phyloP scores from a whole-genome alignment of 2,329 filamentous ascomycete genomes.

The Colletotrichum shisoi region DNA sequence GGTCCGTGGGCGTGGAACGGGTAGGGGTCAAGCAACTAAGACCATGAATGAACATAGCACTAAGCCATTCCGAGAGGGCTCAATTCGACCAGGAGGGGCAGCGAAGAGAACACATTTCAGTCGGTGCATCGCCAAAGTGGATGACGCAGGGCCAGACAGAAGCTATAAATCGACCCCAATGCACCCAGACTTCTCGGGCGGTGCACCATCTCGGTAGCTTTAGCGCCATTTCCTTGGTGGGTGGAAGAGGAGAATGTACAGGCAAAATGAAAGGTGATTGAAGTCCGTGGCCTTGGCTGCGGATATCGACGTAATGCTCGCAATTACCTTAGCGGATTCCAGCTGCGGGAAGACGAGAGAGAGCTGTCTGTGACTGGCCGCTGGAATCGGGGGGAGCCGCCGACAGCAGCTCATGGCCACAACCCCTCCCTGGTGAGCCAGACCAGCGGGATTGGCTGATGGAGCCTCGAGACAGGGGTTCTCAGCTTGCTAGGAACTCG shows the following conservation, averaged over 20 bases:
- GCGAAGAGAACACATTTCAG: background rate
- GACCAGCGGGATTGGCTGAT: constrained; percentile 35
- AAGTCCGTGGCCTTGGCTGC: constrained; percentile 31
- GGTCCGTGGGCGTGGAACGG: background rate
- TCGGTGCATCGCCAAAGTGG: too few relatives aligned
- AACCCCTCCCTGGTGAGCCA: constrained; percentile 28
- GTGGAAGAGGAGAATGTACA: background rate
- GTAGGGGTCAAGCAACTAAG: constrained; percentile 11
- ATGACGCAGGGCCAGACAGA: too few relatives aligned
- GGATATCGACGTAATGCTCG: constrained; percentile 38
- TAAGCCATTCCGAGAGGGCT: background rate
- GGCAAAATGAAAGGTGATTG: background rate
- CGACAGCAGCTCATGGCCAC: constrained; percentile 26
- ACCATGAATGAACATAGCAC: background rate
- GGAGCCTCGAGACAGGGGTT: constrained; percentile 29
- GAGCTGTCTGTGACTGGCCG: constrained; percentile 28
- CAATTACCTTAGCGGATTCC: constrained; percentile 22
- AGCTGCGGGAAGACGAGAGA: constrained; percentile 24
- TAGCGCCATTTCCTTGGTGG: background rate
- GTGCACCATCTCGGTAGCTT: constrained; percentile 1
- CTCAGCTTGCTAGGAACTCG: constrained; percentile 30
- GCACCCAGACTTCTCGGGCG: background rate
- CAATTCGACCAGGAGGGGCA: background rate
- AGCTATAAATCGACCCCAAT: too few relatives aligned
- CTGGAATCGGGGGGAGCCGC: constrained; percentile 20